These are phyloP conservation scores for Trametes sp. DNA, from an alignment of 1,284 basidiomycete genomes.

Conservation along the genomic window DNA sequence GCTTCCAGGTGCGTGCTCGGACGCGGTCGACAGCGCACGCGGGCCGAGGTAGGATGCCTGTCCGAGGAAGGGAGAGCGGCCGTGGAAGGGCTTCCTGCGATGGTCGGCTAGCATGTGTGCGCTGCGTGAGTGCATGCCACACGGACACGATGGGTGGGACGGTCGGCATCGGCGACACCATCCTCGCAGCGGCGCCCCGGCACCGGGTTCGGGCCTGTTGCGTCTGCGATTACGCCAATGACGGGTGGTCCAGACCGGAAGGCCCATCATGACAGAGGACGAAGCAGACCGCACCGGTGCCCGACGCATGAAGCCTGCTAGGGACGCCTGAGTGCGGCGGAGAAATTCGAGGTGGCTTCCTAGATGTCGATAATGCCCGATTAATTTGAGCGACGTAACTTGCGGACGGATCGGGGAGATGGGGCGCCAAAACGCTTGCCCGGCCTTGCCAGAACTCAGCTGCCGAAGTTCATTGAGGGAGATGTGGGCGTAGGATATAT, in stretches of 20 bases:
- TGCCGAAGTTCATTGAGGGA: neutral
- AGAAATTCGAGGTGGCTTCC: conserved; percentile 7
- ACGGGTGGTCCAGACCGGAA: neutral
- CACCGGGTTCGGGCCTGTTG: neutral
- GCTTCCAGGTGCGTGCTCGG: conserved; percentile 12
- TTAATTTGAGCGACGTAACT: conserved; percentile 3
- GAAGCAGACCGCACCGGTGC: conserved; percentile 2
- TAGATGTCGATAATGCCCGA: neutral
- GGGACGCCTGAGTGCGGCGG: conserved; percentile 4
- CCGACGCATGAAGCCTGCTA: neutral
- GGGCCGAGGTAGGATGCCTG: conserved; percentile 19
- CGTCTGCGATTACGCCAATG: conserved; percentile 3
- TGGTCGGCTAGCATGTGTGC: conserved; percentile 25
- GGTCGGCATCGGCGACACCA: conserved; percentile 16
- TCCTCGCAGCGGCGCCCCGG: conserved; percentile 5
- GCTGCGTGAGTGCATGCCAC: conserved; percentile 18
- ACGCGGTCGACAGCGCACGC: conserved; percentile 6
- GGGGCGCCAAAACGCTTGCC: neutral
- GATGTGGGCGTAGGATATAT: neutral
- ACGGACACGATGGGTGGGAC: conserved; percentile 17
- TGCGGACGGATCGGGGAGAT: neutral
- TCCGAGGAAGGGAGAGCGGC: conserved; percentile 15
- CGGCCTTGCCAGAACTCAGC: neutral
- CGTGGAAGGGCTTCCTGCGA: conserved; percentile 27
- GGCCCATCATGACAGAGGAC: conserved; percentile 7